Evolutionary conservation across 108 stramenopile species (phyloP).

Genomic region (Epithemia pelagica): DNA sequence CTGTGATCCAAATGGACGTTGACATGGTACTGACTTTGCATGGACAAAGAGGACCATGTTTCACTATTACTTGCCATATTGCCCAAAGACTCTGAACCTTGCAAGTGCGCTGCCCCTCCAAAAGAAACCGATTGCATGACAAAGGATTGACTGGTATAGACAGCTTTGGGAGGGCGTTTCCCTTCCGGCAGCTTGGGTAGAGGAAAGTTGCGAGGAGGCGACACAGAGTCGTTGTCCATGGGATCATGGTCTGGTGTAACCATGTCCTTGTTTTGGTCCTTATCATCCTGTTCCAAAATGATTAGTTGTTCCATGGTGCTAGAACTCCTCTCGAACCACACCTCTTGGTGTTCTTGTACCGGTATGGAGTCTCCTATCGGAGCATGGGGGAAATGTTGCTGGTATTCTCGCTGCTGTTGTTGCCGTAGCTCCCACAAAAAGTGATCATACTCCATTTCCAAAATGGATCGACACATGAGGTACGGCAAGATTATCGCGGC

Average conservation of each 20-base stretch:
- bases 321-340: too few species aligned
- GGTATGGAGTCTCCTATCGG: too few species aligned
- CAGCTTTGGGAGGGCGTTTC: not conserved
- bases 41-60: not conserved
- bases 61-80: not conserved
- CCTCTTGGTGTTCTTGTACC: too few species aligned
- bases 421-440: not conserved
- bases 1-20: not conserved
- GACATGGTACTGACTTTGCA: not conserved
- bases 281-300: too few species aligned
- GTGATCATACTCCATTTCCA: not conserved
- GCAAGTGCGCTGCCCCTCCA: not conserved
- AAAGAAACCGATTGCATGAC: not conserved
- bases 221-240: too few species aligned
- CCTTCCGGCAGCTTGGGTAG: not conserved
- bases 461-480: not conserved
- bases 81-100: not conserved
- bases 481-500: not conserved
- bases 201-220: not conserved
- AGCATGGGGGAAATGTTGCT: too few species aligned
- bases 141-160: conserved; percentile 1
- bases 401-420: not conserved
- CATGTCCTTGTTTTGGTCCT: too few species aligned
- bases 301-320: too few species aligned
- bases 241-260: too few species aligned